Conservation (phyloP, 345 rosid genomes). For the Heritiera fomes region DNA sequence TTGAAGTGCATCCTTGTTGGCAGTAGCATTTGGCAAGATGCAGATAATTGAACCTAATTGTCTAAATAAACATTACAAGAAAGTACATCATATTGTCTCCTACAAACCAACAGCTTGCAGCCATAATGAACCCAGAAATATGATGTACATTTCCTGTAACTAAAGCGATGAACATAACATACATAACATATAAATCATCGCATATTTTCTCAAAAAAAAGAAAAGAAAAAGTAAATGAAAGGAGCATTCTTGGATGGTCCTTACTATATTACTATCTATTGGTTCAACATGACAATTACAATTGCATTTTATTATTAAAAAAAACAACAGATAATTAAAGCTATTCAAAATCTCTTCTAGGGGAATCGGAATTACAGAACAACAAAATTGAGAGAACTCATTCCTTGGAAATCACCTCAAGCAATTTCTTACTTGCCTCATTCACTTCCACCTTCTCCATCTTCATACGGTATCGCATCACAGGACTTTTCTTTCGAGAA, state of each 20-base stretch:
- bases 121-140: neutral
- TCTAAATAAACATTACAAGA: neutral
- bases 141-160: neutral
- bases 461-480: conserved; percentile 64
- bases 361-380: conserved; percentile 16
- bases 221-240: neutral
- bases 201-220: neutral
- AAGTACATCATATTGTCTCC: neutral
- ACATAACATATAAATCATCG: neutral
- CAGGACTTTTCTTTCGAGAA: conserved; percentile 67
- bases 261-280: neutral
- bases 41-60: neutral
- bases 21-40: neutral
- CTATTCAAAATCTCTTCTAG: conserved; percentile 9
- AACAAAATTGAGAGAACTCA: conserved; percentile 33
- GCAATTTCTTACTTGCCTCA: conserved; percentile 62
- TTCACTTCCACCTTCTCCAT: conserved; percentile 77
- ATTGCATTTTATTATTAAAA: conserved; percentile 1
- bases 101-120: neutral
- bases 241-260: neutral
- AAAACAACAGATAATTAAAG: neutral
- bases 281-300: neutral
- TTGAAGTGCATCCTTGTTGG: neutral
- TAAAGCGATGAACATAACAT: neutral
- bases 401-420: conserved; percentile 59